A percentile compares a stretch with the other conserved stretches of the same genome.
Evolutionary conservation across 768 basidiomycete genomes (phyloP).

Genomic region (Crassisporium funariophilum): DNA sequence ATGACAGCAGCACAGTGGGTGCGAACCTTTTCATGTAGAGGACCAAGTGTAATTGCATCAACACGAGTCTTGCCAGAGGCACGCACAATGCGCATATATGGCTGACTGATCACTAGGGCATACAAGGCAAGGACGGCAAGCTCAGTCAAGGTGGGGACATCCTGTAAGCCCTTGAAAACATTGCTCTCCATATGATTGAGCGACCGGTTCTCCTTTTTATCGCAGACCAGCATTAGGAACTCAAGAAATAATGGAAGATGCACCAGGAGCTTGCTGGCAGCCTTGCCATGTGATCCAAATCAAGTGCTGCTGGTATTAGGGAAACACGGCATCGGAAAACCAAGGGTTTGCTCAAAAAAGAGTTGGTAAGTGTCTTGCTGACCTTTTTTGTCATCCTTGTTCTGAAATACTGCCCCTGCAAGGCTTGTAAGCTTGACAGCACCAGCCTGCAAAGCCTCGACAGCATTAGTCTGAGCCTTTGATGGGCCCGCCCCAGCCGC

Average conservation of each 20-base stretch:
- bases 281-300: slow-evolving; percentile 34
- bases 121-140: slow-evolving; percentile 30
- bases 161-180: slow-evolving; percentile 22
- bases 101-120: slow-evolving; percentile 17
- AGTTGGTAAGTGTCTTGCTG: slow-evolving; percentile 30
- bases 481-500: no score
- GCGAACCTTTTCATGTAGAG: slow-evolving; percentile 22
- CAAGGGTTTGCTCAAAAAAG: slow-evolving; percentile 24
- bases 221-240: slow-evolving; percentile 29
- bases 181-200: slow-evolving; percentile 34
- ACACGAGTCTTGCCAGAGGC: slow-evolving; percentile 3
- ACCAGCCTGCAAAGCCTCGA: no score
- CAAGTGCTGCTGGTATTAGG: slow-evolving; percentile 39
- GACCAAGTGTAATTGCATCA: slow-evolving; percentile 28
- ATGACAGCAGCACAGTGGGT: slow-evolving; percentile 15
- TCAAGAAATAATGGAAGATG: slow-evolving; percentile 21
- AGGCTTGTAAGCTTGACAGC: slow-evolving; percentile 10
- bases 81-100: slow-evolving; percentile 29
- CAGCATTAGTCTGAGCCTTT: no score
- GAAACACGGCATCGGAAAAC: slow-evolving; percentile 23
- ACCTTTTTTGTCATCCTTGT: slow-evolving; percentile 40
- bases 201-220: slow-evolving; percentile 27
- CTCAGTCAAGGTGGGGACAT: slow-evolving; percentile 29
- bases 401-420: slow-evolving; percentile 30
- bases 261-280: slow-evolving; percentile 24